A percentile compares a stretch with the other conserved stretches of the same genome.
phyloP scores from a whole-genome alignment of 495 filamentous ascomycete genomes.

The Paragyromitra xinjiangensis region DNA sequence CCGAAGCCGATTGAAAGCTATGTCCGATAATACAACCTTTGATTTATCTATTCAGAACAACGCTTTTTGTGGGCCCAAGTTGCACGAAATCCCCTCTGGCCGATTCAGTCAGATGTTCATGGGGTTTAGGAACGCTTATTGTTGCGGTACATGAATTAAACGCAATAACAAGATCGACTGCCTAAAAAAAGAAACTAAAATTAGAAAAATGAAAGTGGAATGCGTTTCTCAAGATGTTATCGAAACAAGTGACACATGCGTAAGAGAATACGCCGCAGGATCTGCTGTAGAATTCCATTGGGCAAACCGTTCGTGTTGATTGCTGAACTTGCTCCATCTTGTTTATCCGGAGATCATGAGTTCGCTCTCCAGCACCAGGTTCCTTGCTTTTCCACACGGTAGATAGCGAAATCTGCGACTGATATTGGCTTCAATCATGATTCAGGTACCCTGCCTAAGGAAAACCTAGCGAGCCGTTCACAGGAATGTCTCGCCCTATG shows the following conservation, averaged over 20 bases:
- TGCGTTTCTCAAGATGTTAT: constrained; percentile 34
- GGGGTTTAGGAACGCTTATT: constrained; percentile 30
- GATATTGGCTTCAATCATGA: constrained; percentile 20
- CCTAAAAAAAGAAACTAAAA: constrained; percentile 44
- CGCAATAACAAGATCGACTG: constrained; percentile 39
- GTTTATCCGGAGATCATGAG: constrained; percentile 18
- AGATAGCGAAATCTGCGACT: constrained; percentile 21
- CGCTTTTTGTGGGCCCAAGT: constrained; percentile 19
- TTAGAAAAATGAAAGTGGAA: constrained; percentile 29
- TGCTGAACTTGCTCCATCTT: constrained; percentile 20
- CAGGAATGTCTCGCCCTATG: constrained; percentile 17
- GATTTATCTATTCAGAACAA: constrained; percentile 15
- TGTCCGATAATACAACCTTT: constrained; percentile 17
- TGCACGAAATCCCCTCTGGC: constrained; percentile 25
- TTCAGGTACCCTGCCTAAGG: constrained; percentile 18
- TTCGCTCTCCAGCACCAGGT: constrained; percentile 1
- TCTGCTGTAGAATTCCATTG: constrained; percentile 20
- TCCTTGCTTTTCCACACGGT: constrained; percentile 23
- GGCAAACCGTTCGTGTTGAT: constrained; percentile 1
- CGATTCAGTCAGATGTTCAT: constrained; percentile 26
- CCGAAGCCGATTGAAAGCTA: constrained; percentile 26
- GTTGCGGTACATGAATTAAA: constrained; percentile 39
- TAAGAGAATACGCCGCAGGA: constrained; percentile 25
- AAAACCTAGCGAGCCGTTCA: constrained; percentile 44
- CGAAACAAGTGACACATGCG: constrained; percentile 47